Evolutionary conservation across 2,329 filamentous ascomycete species (phyloP).

Genomic region (Rosellinia necatrix): DNA sequence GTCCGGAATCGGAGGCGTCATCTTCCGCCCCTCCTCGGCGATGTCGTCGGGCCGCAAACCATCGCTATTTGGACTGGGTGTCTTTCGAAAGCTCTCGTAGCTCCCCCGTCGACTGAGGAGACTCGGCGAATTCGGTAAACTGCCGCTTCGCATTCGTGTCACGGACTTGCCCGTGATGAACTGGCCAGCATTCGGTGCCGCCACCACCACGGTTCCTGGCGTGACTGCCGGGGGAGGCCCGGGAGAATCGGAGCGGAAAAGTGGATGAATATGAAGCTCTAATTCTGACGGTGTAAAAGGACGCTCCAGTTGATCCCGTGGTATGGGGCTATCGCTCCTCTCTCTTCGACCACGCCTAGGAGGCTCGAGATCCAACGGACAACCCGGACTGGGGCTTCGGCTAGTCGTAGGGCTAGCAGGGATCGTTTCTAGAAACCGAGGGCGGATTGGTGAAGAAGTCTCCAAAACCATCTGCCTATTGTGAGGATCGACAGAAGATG

Average conservation of each 20-base stretch:
- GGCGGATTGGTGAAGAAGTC: slow-evolving; percentile 50
- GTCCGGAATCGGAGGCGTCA: slow-evolving; percentile 66
- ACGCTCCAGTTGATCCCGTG: slow-evolving; percentile 42
- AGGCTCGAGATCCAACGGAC: slow-evolving; percentile 60
- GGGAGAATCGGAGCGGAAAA: slow-evolving; percentile 75
- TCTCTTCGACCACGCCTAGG: slow-evolving; percentile 52
- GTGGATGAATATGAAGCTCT: slow-evolving; percentile 76
- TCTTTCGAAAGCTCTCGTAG: slow-evolving; percentile 51
- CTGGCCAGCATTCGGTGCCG: slow-evolving; percentile 70
- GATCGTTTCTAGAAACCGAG: slow-evolving; percentile 70
- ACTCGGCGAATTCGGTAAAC: slow-evolving; percentile 52
- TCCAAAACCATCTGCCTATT: slow-evolving; percentile 62
- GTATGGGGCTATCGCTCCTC: slow-evolving; percentile 57
- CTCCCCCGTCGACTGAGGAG: slow-evolving; percentile 57
- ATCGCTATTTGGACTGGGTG: slow-evolving; percentile 34
- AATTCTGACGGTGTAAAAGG: slow-evolving; percentile 47
- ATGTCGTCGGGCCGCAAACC: slow-evolving; percentile 30
- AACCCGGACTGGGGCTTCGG: slow-evolving; percentile 67
- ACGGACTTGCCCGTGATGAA: slow-evolving; percentile 62
- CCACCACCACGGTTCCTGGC: slow-evolving; percentile 72
- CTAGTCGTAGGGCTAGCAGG: slow-evolving; percentile 68
- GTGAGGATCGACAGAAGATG: slow-evolving; percentile 67
- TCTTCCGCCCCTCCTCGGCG: slow-evolving; percentile 46
- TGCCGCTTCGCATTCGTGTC: slow-evolving; percentile 60
- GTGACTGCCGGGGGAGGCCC: slow-evolving; percentile 68